Evolutionary conservation across 805 yeast species (phyloP).

Genomic region (Candida coquimbonensis): DNA sequence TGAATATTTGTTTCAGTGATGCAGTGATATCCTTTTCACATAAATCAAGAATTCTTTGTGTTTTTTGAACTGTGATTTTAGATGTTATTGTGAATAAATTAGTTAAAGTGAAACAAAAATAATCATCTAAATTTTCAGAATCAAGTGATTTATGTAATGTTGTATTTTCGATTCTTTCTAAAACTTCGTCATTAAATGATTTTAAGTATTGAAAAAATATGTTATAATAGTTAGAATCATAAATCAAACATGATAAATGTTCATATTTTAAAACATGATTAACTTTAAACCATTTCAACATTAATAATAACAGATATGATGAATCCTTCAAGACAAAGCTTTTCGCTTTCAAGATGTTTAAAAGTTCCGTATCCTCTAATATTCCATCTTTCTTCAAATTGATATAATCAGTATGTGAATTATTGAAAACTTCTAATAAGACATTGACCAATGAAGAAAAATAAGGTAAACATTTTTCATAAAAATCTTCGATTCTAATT

Average conservation of each 20-base stretch:
- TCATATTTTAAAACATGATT: constrained; percentile 77
- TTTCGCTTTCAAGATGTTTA: constrained; percentile 53
- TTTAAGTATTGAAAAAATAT: constrained; percentile 15
- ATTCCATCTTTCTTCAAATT: neutral
- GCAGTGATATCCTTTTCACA: constrained; percentile 61
- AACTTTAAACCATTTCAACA: constrained; percentile 72
- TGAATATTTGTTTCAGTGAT: constrained; percentile 46
- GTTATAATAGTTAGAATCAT: constrained; percentile 57
- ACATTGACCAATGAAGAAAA: constrained; percentile 62
- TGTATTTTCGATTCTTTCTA: constrained; percentile 26
- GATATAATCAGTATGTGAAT: constrained; percentile 9
- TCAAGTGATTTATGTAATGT: constrained; percentile 4
- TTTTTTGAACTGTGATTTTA: constrained; percentile 54
- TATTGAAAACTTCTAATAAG: constrained; percentile 52
- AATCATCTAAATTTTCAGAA: constrained; percentile 18
- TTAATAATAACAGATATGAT: constrained; percentile 41
- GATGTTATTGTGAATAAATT: constrained; percentile 51
- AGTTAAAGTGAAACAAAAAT: constrained; percentile 41
- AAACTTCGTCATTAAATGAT: constrained; percentile 15
- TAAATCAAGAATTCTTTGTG: constrained; percentile 64
- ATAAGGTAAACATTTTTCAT: constrained; percentile 42
- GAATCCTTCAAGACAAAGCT: constrained; percentile 57
- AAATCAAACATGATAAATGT: constrained; percentile 60
- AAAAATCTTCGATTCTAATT: constrained; percentile 53
- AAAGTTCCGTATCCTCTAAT: constrained; percentile 12